Conservation (phyloP, 164 flowering plant species). For the Macadamia tetraphylla region DNA sequence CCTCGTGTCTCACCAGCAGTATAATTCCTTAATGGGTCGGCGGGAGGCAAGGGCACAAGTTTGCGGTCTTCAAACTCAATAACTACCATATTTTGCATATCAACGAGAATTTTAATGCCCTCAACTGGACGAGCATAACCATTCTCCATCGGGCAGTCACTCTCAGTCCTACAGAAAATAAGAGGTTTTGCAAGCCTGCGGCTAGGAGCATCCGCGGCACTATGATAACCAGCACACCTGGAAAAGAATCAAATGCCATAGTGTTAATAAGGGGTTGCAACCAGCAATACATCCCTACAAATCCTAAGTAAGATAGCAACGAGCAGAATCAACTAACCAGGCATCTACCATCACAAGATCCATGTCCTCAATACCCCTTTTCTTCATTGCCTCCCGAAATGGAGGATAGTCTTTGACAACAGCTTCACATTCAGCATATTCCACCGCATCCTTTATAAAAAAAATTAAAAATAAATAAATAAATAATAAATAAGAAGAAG, state of each 20-base stretch:
- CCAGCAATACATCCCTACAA: background rate
- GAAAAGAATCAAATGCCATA: conserved; percentile 1
- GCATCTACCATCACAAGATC: conserved; percentile 96
- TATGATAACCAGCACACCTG: conserved; percentile 72
- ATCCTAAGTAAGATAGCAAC: background rate
- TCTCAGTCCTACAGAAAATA: conserved; percentile 66
- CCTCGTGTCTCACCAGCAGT: conserved; percentile 85
- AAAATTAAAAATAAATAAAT: background rate
- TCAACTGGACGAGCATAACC: conserved; percentile 76
- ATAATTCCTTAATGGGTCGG: conserved; percentile 87
- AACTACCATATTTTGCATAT: conserved; percentile 69
- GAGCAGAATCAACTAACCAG: conserved; percentile 45
- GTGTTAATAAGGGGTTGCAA: background rate
- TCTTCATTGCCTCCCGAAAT: conserved; percentile 85
- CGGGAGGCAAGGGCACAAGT: conserved; percentile 89
- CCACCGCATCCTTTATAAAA: conserved; percentile 67
- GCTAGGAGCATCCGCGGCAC: conserved; percentile 62
- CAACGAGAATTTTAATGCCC: conserved; percentile 56
- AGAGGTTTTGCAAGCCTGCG: conserved; percentile 66
- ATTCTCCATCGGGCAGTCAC: conserved; percentile 73
- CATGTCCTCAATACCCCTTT: conserved; percentile 92
- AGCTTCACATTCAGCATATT: conserved; percentile 97
- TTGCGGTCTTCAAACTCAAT: conserved; percentile 58
- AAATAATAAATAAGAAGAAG: background rate
- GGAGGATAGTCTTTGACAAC: conserved; percentile 80